Percentiles rank a stretch among this genome's conserved stretches.
These are phyloP conservation scores for Waltergamsia citrina DNA, from an alignment of 2,329 filamentous ascomycete species.

Conservation along the genomic window DNA sequence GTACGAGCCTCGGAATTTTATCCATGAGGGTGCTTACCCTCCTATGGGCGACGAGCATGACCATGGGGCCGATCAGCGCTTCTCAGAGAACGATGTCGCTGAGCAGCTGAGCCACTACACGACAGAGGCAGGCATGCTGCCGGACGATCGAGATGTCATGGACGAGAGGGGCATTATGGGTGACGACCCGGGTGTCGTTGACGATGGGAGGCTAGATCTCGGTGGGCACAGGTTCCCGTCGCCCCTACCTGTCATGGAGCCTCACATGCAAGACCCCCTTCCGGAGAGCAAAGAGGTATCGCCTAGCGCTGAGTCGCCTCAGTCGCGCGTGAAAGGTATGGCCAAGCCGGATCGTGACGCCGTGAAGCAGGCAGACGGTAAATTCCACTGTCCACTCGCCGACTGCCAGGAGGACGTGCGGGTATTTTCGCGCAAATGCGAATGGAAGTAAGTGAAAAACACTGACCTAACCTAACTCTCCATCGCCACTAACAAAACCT, in stretches of 20 bases:
- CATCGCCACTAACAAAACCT: too few relatives aligned
- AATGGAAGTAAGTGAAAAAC: constrained; percentile 70
- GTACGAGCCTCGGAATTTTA: constrained; percentile 39
- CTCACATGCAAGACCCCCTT: constrained; percentile 19
- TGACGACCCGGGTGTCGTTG: constrained; percentile 23
- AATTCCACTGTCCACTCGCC: constrained; percentile 63
- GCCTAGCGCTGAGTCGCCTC: constrained; percentile 17
- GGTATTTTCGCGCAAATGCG: constrained; percentile 74
- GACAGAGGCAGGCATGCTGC: constrained; percentile 22
- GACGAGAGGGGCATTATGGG: constrained; percentile 18
- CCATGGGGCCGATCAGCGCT: constrained; percentile 28
- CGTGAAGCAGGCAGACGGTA: constrained; percentile 58
- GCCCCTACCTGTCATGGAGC: constrained; percentile 19
- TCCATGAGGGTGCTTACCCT: constrained; percentile 37
- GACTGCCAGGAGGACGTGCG: constrained; percentile 58
- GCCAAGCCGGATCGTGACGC: constrained; percentile 49
- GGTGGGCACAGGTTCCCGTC: constrained; percentile 20
- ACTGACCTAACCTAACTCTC: too few relatives aligned
- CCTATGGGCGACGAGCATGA: constrained; percentile 35
- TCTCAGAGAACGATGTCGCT: constrained; percentile 31
- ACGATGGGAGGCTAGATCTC: constrained; percentile 30
- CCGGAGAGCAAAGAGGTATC: constrained; percentile 16
- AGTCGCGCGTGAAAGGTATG: constrained; percentile 39
- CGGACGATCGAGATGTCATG: constrained; percentile 25
- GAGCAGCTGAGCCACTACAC: constrained; percentile 34